Evolutionary conservation across 306 rosid species (phyloP).

Genomic region (Sindora glabra): DNA sequence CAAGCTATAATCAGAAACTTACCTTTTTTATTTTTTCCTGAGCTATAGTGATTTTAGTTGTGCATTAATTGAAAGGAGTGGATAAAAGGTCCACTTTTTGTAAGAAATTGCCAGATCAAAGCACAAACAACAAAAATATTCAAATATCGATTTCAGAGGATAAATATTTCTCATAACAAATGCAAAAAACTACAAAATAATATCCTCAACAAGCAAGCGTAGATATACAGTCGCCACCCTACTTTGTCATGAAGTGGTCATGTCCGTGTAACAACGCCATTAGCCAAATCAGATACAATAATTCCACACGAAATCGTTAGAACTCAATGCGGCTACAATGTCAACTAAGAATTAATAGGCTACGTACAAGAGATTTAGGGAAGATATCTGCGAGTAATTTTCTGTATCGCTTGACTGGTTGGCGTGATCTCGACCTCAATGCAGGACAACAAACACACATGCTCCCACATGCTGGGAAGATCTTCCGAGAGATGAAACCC

Average conservation of each 20-base stretch:
- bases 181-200: neutral
- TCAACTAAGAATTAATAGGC: neutral
- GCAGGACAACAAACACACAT: constrained; percentile 99
- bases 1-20: no score
- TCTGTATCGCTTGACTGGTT: constrained; percentile 92
- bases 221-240: neutral
- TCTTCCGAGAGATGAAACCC: constrained; percentile 88
- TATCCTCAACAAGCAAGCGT: neutral
- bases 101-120: neutral
- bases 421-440: constrained; percentile 90
- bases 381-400: constrained; percentile 85
- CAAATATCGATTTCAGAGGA: neutral
- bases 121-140: neutral
- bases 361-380: constrained; percentile 74
- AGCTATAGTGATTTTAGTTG: neutral
- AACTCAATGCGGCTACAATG: neutral
- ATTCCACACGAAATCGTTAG: no score
- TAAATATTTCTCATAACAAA: neutral
- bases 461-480: constrained; percentile 90
- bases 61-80: neutral
- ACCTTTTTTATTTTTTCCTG: neutral
- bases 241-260: neutral
- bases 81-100: neutral
- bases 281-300: neutral
- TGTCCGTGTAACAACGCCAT: neutral